A percentile compares a stretch with the other conserved stretches of the same genome.
Conservation (phyloP, 768 basidiomycete genomes). For the Mycena rebaudengoi region DNA sequence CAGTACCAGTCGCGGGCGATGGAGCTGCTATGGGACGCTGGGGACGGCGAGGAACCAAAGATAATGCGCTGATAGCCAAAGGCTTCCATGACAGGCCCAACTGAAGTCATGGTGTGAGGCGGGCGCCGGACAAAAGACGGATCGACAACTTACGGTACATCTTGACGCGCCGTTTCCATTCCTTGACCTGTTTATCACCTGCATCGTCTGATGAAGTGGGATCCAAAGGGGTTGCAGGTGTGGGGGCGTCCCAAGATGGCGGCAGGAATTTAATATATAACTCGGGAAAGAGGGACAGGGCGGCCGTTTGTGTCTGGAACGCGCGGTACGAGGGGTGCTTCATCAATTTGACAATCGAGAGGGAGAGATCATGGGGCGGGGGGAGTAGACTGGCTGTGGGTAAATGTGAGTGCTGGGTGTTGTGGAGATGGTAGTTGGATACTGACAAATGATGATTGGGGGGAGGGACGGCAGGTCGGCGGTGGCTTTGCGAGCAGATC, state of each 20-base stretch:
- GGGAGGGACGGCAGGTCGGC: slow-evolving; percentile 52
- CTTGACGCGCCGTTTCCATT: slow-evolving; percentile 80
- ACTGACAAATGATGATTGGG: slow-evolving; percentile 75
- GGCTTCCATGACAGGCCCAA: slow-evolving; percentile 84
- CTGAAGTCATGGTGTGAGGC: slow-evolving; percentile 47
- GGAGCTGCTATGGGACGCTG: slow-evolving; percentile 54
- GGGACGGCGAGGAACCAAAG: slow-evolving; percentile 79
- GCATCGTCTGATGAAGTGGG: slow-evolving; percentile 47
- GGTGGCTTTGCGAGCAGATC: slow-evolving; percentile 74
- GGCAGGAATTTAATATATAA: slow-evolving; percentile 80
- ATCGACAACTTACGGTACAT: slow-evolving; percentile 75
- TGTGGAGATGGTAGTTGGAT: slow-evolving; percentile 9
- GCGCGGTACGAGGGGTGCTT: slow-evolving; percentile 77
- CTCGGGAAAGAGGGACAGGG: slow-evolving; percentile 79
- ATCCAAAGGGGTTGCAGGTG: slow-evolving; percentile 56
- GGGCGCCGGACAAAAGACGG: slow-evolving; percentile 2
- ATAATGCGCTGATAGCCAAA: slow-evolving; percentile 87
- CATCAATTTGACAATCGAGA: slow-evolving; percentile 83
- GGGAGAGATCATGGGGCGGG: slow-evolving; percentile 74
- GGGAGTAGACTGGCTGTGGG: slow-evolving; percentile 78
- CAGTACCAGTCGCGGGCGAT: slow-evolving; percentile 80
- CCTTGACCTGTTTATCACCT: slow-evolving; percentile 61
- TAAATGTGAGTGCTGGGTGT: slow-evolving; percentile 17
- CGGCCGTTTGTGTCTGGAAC: slow-evolving; percentile 76
- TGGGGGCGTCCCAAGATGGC: slow-evolving; percentile 74